These are phyloP conservation scores for Trichophaea hybrida DNA, from an alignment of 2,329 filamentous ascomycete species.

Conservation along the genomic window DNA sequence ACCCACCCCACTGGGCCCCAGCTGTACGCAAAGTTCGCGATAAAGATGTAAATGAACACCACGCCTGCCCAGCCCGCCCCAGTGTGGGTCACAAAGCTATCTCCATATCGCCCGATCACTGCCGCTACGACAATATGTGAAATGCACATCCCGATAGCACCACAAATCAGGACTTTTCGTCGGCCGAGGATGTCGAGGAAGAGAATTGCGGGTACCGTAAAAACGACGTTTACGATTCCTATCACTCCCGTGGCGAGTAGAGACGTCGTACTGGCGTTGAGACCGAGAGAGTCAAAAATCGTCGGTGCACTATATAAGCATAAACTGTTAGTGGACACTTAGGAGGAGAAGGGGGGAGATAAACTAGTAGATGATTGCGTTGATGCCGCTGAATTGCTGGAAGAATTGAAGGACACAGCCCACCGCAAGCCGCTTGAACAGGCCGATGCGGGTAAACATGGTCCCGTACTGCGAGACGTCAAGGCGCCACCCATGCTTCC, in stretches of 20 bases:
- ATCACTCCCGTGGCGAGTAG: conserved; percentile 58
- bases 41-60: conserved; percentile 36
- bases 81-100: conserved; percentile 39
- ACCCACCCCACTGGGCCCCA: conserved; percentile 2
- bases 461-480: background rate
- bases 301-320: conserved; percentile 34
- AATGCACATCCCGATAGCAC: conserved; percentile 35
- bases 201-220: conserved; percentile 33
- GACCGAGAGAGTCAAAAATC: conserved; percentile 37
- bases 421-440: conserved; percentile 3
- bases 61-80: conserved; percentile 43
- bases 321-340: background rate
- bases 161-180: conserved; percentile 34
- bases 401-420: conserved; percentile 8
- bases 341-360: background rate
- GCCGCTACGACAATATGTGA: conserved; percentile 40
- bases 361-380: conserved; percentile 28
- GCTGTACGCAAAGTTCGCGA: conserved; percentile 19
- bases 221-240: conserved; percentile 54
- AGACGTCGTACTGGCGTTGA: conserved; percentile 37
- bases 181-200: conserved; percentile 16
- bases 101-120: conserved; percentile 40
- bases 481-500: background rate
- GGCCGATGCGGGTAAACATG: background rate
- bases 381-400: conserved; percentile 36